Conservation (phyloP, 1,284 basidiomycete species). For the Leccinum griseonigrum region DNA sequence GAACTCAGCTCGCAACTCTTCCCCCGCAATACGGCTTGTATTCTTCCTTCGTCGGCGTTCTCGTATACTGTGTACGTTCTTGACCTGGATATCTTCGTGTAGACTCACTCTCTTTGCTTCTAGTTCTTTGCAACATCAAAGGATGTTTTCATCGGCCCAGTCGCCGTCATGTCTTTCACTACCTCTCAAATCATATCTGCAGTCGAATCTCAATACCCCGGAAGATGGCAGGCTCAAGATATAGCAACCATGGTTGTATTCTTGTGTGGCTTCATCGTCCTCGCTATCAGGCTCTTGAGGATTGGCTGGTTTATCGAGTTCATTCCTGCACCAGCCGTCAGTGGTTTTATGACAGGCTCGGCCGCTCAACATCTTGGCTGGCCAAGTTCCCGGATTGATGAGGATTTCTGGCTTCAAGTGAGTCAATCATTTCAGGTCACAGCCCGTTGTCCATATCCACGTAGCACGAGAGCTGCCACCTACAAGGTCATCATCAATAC, state of each 20-base stretch:
- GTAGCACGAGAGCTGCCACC: conserved; percentile 78
- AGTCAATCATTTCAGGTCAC: conserved; percentile 26
- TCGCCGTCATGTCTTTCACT: conserved; percentile 96
- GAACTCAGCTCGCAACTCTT: conserved; percentile 75
- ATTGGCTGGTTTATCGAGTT: conserved; percentile 97
- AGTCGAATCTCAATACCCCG: conserved; percentile 53
- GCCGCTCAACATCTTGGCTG: conserved; percentile 82
- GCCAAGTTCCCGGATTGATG: conserved; percentile 85
- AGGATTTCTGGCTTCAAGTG: conserved; percentile 83
- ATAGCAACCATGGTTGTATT: conserved; percentile 89
- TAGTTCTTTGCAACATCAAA: conserved; percentile 92
- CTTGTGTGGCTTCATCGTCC: conserved; percentile 90
- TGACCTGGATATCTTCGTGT: conserved; percentile 21
- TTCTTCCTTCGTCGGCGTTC: conserved; percentile 91
- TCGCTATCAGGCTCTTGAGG: conserved; percentile 88
- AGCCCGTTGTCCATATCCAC: neutral
- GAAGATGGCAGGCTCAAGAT: conserved; percentile 58
- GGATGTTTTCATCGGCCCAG: conserved; percentile 94
- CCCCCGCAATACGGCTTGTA: conserved; percentile 90
- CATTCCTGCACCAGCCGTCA: conserved; percentile 88
- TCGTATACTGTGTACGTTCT: conserved; percentile 71
- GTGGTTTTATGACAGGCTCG: conserved; percentile 91
- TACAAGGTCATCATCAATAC: conserved; percentile 92
- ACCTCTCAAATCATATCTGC: conserved; percentile 78
- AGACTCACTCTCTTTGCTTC: conserved; percentile 11